Evolutionary conservation across 139 green algal genomes (phyloP).

Genomic region (Zygnema circumcarinatum): DNA sequence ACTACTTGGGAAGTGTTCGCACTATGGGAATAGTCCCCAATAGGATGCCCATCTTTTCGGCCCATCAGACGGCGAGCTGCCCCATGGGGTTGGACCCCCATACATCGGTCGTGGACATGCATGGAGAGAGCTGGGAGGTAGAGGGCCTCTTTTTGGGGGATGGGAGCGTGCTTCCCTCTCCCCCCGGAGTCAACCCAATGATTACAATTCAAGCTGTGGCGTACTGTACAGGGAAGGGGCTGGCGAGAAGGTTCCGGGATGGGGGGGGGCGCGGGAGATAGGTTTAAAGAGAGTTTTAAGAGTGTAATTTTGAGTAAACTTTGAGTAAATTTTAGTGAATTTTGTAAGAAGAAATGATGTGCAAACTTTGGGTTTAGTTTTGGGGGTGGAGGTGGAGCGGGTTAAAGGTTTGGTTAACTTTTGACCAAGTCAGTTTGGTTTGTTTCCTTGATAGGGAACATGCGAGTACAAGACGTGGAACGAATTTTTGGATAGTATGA

Average conservation of each 20-base stretch:
- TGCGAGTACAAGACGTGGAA: too few relatives aligned
- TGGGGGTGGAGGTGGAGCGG: too few relatives aligned
- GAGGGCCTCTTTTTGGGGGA: constrained; percentile 72
- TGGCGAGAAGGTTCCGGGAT: constrained; percentile 51
- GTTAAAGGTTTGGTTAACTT: too few relatives aligned
- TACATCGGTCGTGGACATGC: constrained; percentile 64
- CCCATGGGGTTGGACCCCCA: constrained; percentile 66
- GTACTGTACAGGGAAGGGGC: constrained; percentile 61
- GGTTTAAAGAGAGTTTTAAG: too few relatives aligned
- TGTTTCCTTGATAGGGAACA: too few relatives aligned
- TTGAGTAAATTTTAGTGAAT: too few relatives aligned
- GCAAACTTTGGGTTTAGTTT: too few relatives aligned
- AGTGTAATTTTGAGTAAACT: too few relatives aligned
- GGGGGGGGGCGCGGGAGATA: not conserved
- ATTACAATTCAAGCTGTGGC: constrained; percentile 69
- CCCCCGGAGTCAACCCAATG: constrained; percentile 80
- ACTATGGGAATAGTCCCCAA: constrained; percentile 7
- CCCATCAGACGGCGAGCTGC: constrained; percentile 75
- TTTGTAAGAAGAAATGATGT: too few relatives aligned
- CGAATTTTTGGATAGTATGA: too few relatives aligned
- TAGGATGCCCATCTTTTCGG: constrained; percentile 5
- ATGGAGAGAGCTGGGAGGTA: constrained; percentile 75
- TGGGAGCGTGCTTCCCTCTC: constrained; percentile 70
- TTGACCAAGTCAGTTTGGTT: too few relatives aligned
- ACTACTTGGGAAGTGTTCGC: not conserved